Evolutionary conservation across 2,329 filamentous ascomycete genomes (phyloP).

Genomic region (Ascochyta clinopodiicola): DNA sequence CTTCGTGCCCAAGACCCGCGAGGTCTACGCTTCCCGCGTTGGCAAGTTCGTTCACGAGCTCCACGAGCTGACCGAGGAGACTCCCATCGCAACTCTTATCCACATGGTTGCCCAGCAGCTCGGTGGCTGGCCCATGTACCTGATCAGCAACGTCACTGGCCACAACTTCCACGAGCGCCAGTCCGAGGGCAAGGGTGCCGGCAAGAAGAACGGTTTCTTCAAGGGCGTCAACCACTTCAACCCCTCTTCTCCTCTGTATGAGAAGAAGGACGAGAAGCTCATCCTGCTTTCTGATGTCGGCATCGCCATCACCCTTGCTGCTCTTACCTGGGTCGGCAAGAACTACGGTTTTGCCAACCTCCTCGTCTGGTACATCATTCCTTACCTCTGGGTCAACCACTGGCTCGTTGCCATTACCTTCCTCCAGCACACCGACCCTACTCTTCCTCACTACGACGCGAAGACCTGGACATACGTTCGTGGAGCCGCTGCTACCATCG

Average conservation of each 20-base stretch:
- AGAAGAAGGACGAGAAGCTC: constrained; percentile 86
- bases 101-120: constrained; percentile 85
- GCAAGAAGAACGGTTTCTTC: constrained; percentile 83
- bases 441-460: constrained; percentile 88
- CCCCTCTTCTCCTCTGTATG: constrained; percentile 86
- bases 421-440: constrained; percentile 95
- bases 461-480: constrained; percentile 92
- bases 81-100: constrained; percentile 79
- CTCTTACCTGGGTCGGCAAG: constrained; percentile 73
- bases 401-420: constrained; percentile 98
- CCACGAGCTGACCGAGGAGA: constrained; percentile 90
- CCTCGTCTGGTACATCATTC: constrained; percentile 91
- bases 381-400: constrained; percentile 98
- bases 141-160: constrained; percentile 90
- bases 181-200: constrained; percentile 88
- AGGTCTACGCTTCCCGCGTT: constrained; percentile 77
- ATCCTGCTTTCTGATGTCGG: constrained; percentile 89
- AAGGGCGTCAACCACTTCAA: constrained; percentile 95
- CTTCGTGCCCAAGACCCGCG: constrained; percentile 90
- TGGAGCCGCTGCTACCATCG: constrained; percentile 92
- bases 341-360: constrained; percentile 86
- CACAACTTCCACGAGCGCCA: constrained; percentile 94
- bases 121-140: constrained; percentile 90
- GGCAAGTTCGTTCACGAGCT: constrained; percentile 82
- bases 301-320: constrained; percentile 63